These are phyloP conservation scores for Phytopythium boreale DNA, from an alignment of 352 stramenopile genomes.

Conservation along the genomic window DNA sequence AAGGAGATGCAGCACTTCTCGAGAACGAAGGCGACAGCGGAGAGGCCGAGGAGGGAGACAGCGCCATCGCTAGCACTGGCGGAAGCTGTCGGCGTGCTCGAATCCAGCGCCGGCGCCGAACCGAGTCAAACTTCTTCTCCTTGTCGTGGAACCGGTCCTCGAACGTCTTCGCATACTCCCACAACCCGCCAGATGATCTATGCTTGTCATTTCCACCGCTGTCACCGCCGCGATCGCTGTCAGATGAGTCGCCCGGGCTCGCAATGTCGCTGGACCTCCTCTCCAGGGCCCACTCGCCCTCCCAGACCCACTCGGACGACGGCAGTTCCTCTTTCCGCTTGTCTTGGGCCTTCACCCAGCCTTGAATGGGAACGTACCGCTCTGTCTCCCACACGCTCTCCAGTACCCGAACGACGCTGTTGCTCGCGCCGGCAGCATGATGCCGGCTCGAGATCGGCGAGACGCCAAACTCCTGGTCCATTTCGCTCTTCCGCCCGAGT, in stretches of 20 bases:
- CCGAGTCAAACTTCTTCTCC: conserved; percentile 70
- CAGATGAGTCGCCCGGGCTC: conserved; percentile 19
- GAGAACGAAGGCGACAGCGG: conserved; percentile 2
- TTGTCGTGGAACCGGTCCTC: conserved; percentile 75
- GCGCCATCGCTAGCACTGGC: conserved; percentile 27
- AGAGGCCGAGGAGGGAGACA: conserved; percentile 14
- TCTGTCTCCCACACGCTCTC: conserved; percentile 74
- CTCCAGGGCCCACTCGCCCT: conserved; percentile 69
- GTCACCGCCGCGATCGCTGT: conserved; percentile 11
- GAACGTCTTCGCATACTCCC: conserved; percentile 70
- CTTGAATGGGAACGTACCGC: conserved; percentile 67
- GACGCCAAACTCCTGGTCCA: conserved; percentile 42
- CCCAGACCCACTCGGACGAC: conserved; percentile 81
- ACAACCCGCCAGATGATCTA: conserved; percentile 8
- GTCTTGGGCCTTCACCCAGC: conserved; percentile 59
- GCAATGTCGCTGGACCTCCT: conserved; percentile 14
- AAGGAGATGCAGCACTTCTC: background rate
- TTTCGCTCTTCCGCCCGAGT: conserved; percentile 38
- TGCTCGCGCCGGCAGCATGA: conserved; percentile 9
- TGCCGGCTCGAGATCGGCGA: conserved; percentile 11
- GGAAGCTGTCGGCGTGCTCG: conserved; percentile 56
- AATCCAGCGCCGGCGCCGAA: conserved; percentile 65
- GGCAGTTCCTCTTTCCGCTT: conserved; percentile 59
- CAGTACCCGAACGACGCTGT: conserved; percentile 40
- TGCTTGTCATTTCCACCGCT: conserved; percentile 15